A percentile compares a stretch with the other conserved stretches of the same genome.
phyloP scores from a whole-genome alignment of 495 filamentous ascomycete genomes.

The Chaetomium fimeti region DNA sequence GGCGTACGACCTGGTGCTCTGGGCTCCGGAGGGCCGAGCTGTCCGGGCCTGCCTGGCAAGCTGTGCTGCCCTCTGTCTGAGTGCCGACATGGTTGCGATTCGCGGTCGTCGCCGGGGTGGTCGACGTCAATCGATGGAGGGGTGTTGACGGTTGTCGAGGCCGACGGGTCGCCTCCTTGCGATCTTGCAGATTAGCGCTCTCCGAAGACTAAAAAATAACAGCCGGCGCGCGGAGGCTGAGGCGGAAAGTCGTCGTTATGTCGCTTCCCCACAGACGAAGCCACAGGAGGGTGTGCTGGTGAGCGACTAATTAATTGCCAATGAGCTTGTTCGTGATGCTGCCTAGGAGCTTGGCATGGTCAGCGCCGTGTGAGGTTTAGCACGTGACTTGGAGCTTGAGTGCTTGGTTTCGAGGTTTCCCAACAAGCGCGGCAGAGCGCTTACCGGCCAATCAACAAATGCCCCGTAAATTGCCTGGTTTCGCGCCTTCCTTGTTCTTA shows the following conservation, averaged over 20 bases:
- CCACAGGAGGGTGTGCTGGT: constrained; percentile 13
- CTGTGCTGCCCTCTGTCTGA: constrained; percentile 44
- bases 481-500: neutral
- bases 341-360: constrained; percentile 22
- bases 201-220: neutral
- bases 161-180: constrained; percentile 13
- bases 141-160: constrained; percentile 16
- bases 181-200: neutral
- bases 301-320: constrained; percentile 25
- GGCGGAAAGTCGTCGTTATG: neutral
- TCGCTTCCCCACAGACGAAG: constrained; percentile 10
- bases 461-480: constrained; percentile 32
- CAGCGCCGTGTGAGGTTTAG: neutral
- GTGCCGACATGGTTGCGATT: constrained; percentile 44
- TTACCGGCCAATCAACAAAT: constrained; percentile 27
- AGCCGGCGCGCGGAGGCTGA: neutral
- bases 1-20: constrained; percentile 45
- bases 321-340: constrained; percentile 1
- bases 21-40: constrained; percentile 32
- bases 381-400: constrained; percentile 25
- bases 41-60: constrained; percentile 40
- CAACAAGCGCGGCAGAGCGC: neutral
- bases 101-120: constrained; percentile 22
- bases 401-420: constrained; percentile 8
- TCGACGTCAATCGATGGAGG: constrained; percentile 21